Conservation (phyloP, 1,284 basidiomycete species). For the Thecaphora frezii region DNA sequence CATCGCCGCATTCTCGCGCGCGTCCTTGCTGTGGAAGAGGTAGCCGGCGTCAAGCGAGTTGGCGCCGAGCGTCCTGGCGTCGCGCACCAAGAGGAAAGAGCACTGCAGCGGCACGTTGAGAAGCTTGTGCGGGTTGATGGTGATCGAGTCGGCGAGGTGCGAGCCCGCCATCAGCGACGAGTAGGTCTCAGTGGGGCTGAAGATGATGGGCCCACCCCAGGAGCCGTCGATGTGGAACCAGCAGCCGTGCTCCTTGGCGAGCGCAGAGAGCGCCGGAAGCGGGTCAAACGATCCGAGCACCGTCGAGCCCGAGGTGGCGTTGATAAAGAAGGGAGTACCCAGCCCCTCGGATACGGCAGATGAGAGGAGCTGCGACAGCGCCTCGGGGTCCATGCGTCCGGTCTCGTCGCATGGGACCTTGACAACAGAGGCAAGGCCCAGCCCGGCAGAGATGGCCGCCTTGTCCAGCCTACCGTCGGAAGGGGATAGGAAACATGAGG, state of each 20-base stretch:
- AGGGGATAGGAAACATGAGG: background rate
- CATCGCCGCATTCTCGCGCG: slow-evolving; percentile 36
- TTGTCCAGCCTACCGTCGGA: slow-evolving; percentile 48
- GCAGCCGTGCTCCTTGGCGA: slow-evolving; percentile 45
- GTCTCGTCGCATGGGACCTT: slow-evolving; percentile 53
- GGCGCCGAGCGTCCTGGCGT: slow-evolving; percentile 54
- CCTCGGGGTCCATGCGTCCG: slow-evolving; percentile 43
- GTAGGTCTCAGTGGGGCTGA: slow-evolving; percentile 37
- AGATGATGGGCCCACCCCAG: slow-evolving; percentile 61
- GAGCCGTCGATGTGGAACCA: slow-evolving; percentile 61
- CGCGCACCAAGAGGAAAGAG: slow-evolving; percentile 58
- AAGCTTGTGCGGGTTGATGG: slow-evolving; percentile 61
- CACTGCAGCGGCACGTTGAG: slow-evolving; percentile 60
- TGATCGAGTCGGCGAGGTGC: slow-evolving; percentile 56
- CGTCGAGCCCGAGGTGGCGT: slow-evolving; percentile 61
- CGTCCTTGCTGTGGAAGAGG: slow-evolving; percentile 57
- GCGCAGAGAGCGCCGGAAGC: slow-evolving; percentile 49
- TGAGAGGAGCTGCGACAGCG: slow-evolving; percentile 26
- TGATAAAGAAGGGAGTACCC: slow-evolving; percentile 60
- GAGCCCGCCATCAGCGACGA: slow-evolving; percentile 49
- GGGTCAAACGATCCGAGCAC: slow-evolving; percentile 61
- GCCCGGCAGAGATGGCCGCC: slow-evolving; percentile 60
- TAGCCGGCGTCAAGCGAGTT: slow-evolving; percentile 61
- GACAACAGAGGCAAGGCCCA: slow-evolving; percentile 57
- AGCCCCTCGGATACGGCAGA: slow-evolving; percentile 11